A percentile compares a stretch with the other conserved stretches of the same genome.
These are phyloP conservation scores for Myxozyma udenii DNA, from an alignment of 805 yeast species.

Conservation along the genomic window DNA sequence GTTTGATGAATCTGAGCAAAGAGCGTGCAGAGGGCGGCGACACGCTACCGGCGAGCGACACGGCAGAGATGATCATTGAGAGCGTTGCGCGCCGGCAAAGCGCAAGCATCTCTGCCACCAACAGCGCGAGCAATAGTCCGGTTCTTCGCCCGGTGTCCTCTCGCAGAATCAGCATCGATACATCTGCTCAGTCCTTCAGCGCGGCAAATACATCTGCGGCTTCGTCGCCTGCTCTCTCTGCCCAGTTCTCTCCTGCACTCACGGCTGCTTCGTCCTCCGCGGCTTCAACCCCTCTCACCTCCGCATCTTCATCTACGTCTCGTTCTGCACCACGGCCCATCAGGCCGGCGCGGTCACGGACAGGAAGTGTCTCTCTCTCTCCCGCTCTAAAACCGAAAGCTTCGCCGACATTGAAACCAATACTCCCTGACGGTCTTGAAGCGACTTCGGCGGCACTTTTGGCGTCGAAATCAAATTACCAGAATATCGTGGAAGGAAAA, in stretches of 20 bases:
- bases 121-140: constrained; percentile 14
- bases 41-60: constrained; percentile 28
- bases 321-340: constrained; percentile 24
- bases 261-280: neutral
- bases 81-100: constrained; percentile 28
- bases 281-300: neutral
- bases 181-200: too few relatives aligned
- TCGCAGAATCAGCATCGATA: constrained; percentile 3
- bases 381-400: constrained; percentile 25
- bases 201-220: neutral
- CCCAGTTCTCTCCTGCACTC: neutral
- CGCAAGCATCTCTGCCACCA: neutral
- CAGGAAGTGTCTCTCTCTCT: constrained; percentile 28
- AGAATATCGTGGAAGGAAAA: constrained; percentile 44
- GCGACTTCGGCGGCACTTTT: constrained; percentile 33
- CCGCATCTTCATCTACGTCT: neutral
- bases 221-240: too few relatives aligned
- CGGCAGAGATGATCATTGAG: constrained; percentile 27
- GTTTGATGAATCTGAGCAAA: constrained; percentile 34
- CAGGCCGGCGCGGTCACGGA: constrained; percentile 34
- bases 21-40: constrained; percentile 20
- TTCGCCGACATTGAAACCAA: constrained; percentile 27
- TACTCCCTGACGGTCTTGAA: constrained; percentile 23
- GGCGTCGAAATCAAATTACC: constrained; percentile 45
- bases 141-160: constrained; percentile 9